Percentiles rank a stretch among this genome's conserved stretches.
phyloP scores from a whole-genome alignment of 163 green algal species.

The Chlorella variabilis region DNA sequence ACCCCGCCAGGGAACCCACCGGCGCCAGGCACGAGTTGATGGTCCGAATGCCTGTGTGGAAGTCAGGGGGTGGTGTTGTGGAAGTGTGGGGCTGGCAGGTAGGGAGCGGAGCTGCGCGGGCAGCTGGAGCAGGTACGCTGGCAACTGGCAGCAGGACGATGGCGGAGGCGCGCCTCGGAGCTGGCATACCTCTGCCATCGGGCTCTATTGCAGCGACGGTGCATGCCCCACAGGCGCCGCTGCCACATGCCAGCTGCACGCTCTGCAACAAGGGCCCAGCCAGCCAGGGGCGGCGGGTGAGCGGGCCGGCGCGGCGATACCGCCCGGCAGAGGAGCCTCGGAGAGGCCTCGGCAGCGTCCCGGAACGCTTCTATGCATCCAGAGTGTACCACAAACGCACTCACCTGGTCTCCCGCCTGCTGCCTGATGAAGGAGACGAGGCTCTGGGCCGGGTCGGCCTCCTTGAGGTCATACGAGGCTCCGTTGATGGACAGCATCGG shows the following conservation, averaged over 20 bases:
- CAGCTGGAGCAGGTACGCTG: too few species aligned
- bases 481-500: slow-evolving; percentile 4
- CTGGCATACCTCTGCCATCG: too few species aligned
- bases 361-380: too few species aligned
- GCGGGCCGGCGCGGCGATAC: too few species aligned
- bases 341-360: too few species aligned
- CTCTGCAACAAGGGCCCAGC: slow-evolving; percentile 26
- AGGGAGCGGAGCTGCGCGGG: too few species aligned
- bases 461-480: background rate
- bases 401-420: background rate
- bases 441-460: background rate
- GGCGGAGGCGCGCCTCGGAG: too few species aligned
- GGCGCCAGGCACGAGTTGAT: slow-evolving; percentile 77
- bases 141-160: too few species aligned
- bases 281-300: too few species aligned
- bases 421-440: background rate
- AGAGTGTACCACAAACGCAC: background rate
- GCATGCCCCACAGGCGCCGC: slow-evolving; percentile 74
- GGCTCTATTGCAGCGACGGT: slow-evolving; percentile 50
- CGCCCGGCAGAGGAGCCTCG: too few species aligned
- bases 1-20: slow-evolving; percentile 55
- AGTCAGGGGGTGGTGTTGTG: too few species aligned
- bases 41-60: slow-evolving; percentile 21
- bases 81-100: background rate
- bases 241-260: slow-evolving; percentile 64